Evolutionary conservation across 75 land plant species (phyloP).

Genomic region (Pinus taeda): DNA sequence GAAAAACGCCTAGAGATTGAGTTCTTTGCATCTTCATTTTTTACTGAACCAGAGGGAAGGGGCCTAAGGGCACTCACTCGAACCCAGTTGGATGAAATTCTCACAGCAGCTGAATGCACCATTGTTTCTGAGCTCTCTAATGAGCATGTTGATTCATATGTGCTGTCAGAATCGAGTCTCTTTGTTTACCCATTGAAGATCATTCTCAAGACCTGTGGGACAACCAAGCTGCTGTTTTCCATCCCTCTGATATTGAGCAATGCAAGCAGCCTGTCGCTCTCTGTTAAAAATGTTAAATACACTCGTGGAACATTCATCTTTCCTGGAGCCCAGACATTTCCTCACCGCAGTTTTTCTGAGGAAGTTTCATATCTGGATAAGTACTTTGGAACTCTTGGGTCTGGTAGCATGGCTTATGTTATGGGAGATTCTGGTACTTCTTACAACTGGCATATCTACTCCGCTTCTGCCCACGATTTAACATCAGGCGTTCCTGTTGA

Average conservation of each 20-base stretch:
- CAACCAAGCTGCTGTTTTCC: constrained; percentile 55
- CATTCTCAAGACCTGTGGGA: constrained; percentile 66
- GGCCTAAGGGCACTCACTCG: constrained; percentile 51
- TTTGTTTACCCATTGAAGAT: constrained; percentile 58
- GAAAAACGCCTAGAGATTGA: constrained; percentile 63
- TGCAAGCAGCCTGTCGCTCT: constrained; percentile 25
- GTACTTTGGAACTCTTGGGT: constrained; percentile 36
- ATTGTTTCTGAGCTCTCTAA: constrained; percentile 57
- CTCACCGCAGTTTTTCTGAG: constrained; percentile 53
- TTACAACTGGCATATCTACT: constrained; percentile 58
- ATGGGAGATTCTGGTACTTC: constrained; percentile 34
- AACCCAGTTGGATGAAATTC: constrained; percentile 42
- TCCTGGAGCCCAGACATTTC: constrained; percentile 53
- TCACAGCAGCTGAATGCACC: constrained; percentile 55
- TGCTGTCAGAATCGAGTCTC: constrained; percentile 68
- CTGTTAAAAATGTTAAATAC: constrained; percentile 34
- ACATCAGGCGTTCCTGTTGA: not conserved
- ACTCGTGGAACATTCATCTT: constrained; percentile 58
- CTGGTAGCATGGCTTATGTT: constrained; percentile 51
- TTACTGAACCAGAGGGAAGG: constrained; percentile 34
- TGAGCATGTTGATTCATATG: constrained; percentile 53
- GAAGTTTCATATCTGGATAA: constrained; percentile 49
- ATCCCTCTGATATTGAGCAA: constrained; percentile 39
- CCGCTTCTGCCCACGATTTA: not conserved
- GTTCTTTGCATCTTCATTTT: constrained; percentile 33